phyloP scores from a whole-genome alignment of 1,284 basidiomycete species.

The Chondrostereum purpureum region DNA sequence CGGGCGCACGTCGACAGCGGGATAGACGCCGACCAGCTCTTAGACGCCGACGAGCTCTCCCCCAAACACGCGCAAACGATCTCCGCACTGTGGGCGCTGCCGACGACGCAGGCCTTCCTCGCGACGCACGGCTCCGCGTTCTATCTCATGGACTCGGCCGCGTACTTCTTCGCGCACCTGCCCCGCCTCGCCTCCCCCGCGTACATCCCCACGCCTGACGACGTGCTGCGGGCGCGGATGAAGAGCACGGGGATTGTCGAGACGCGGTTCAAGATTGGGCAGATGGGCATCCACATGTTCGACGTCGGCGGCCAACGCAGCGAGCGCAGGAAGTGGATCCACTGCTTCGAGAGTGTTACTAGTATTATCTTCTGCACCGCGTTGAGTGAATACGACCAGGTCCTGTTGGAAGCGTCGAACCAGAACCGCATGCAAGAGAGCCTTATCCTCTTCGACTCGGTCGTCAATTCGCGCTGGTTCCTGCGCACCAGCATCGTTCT shows the following conservation, averaged over 20 bases:
- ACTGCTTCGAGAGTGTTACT: conserved; percentile 65
- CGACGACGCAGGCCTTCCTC: not conserved
- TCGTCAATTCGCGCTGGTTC: conserved; percentile 99
- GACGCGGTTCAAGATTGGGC: conserved; percentile 54
- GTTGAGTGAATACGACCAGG: conserved; percentile 90
- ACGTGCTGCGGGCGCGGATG: conserved; percentile 71
- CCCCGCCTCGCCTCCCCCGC: conserved; percentile 57
- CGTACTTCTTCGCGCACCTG: conserved; percentile 65
- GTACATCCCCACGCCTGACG: conserved; percentile 72
- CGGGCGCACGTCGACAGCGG: no score
- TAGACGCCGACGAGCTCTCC: not conserved
- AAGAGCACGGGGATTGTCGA: conserved; percentile 83
- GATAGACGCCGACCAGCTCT: not conserved
- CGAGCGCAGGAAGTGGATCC: conserved; percentile 73
- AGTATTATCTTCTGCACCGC: conserved; percentile 94
- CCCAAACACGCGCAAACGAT: not conserved
- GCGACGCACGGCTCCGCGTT: not conserved
- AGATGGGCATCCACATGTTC: conserved; percentile 38
- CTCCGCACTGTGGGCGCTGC: not conserved
- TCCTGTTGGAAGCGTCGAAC: not conserved
- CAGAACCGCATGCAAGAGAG: conserved; percentile 96
- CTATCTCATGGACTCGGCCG: conserved; percentile 7
- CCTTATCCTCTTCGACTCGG: conserved; percentile 87
- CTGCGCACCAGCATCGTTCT: conserved; percentile 86
- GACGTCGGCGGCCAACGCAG: conserved; percentile 76